Evolutionary conservation across 805 yeast genomes (phyloP), one percentile per base, ranked within the genome.

Genomic region (Wickerhamomyces bisporus): DNA sequence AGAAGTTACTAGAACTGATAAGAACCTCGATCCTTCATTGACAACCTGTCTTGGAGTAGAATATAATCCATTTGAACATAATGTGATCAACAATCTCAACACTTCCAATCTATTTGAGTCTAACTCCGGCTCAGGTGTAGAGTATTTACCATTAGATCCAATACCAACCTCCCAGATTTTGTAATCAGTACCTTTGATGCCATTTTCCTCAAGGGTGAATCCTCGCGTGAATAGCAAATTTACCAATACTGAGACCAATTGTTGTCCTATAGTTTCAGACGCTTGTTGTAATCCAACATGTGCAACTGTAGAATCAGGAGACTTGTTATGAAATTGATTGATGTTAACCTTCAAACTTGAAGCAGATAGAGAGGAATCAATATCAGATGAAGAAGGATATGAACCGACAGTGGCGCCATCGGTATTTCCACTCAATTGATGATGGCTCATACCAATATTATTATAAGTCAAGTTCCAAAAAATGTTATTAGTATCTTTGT

Each of bases 111-210:
- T 71, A 53, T 84, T 78, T 19, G 77, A 55, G 47, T 84, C 89
- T 29, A 76, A 52, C 17, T 64, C 61, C 1, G 72, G 61, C 14
- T 53, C 61, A 32, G 65, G 75, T 26, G 38, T 50, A 26, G 48
- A 43, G 47, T 49, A 64, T 38, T 40, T 34, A 39, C 60, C 63
- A 39, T 44, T 49, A 12, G 46, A 36, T 3, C 86, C 89, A 24
- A 88, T 70, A 6, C 96, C 96, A 4, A 83, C 77, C 49, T 85
- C 94, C 96, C 96, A 88, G 1, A 82, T 65, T 7, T 64, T 45
- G 35, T 60, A 61, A 18, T 70, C 70, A 4, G 56, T 46, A 6
- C 62, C 59, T 21, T 59, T 58, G 17, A 55, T 40, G 3, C 40
- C 35, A 21, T 37, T 32, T 12, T 30, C 30, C 9, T 44, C 47